These are phyloP conservation scores for Debaryomyces singareniensis DNA, from an alignment of 1,139 yeast species.

Conservation along the genomic window DNA sequence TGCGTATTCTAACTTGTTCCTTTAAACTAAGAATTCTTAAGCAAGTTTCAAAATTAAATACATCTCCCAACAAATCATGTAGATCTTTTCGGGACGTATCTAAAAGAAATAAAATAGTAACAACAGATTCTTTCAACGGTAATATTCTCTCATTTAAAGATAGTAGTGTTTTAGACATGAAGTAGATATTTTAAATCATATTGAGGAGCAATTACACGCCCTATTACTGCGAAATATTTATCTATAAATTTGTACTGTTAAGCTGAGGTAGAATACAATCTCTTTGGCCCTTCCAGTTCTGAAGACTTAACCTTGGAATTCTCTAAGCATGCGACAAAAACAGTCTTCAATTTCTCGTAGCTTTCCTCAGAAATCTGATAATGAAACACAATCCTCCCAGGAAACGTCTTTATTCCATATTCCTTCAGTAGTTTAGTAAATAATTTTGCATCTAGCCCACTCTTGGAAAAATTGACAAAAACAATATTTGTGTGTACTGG, in stretches of 20 bases:
- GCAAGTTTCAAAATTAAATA: conserved; percentile 25
- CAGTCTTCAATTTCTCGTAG: conserved; percentile 22
- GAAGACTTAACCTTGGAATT: neutral
- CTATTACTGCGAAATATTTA: too few relatives aligned
- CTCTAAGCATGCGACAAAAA: conserved; percentile 21
- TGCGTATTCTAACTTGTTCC: conserved; percentile 26
- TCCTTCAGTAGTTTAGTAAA: conserved; percentile 20
- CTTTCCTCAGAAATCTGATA: conserved; percentile 32
- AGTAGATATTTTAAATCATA: too few relatives aligned
- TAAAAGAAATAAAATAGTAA: neutral
- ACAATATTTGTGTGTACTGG: conserved; percentile 41
- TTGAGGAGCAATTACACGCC: too few relatives aligned
- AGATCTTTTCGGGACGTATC: neutral
- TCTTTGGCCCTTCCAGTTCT: neutral
- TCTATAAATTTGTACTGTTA: too few relatives aligned
- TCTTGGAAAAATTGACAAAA: conserved; percentile 30
- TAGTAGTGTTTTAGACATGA: too few relatives aligned
- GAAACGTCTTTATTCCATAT: conserved; percentile 22
- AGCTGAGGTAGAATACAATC: neutral
- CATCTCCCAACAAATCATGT: conserved; percentile 17
- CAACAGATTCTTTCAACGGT: too few relatives aligned
- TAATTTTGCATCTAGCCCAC: conserved; percentile 23
- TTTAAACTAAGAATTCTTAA: conserved; percentile 31
- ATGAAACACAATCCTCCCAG: conserved; percentile 33
- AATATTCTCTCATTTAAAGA: too few relatives aligned